Evolutionary conservation across 2,329 filamentous ascomycete species (phyloP).

Genomic region (Anthostomella pinea): DNA sequence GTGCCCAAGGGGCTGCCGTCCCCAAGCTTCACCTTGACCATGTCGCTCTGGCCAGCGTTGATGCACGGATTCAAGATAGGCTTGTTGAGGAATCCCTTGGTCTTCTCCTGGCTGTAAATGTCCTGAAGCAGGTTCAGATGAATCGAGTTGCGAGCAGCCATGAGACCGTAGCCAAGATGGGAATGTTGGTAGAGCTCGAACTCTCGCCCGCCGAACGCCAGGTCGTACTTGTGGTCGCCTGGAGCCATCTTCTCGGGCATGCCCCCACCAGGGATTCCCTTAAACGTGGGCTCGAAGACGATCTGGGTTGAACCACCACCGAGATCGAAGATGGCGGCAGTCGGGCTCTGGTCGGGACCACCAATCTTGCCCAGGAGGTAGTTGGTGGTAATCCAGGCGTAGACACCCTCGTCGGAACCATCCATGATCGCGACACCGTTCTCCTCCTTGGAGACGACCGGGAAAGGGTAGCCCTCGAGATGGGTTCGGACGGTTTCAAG

Average conservation of each 20-base stretch:
- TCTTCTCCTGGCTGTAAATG: conserved; percentile 58
- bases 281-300: conserved; percentile 95
- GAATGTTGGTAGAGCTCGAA: conserved; percentile 98
- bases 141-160: conserved; percentile 87
- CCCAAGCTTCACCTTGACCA: conserved; percentile 69
- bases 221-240: conserved; percentile 93
- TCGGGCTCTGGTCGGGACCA: conserved; percentile 82
- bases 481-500: conserved; percentile 79
- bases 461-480: conserved; percentile 90
- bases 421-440: conserved; percentile 96
- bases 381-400: conserved; percentile 98
- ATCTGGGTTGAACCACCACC: conserved; percentile 98
- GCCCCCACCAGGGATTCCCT: conserved; percentile 66
- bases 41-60: conserved; percentile 70
- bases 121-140: conserved; percentile 74
- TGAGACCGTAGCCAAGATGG: conserved; percentile 93
- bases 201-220: conserved; percentile 84
- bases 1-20: conserved; percentile 64
- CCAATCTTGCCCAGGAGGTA: conserved; percentile 98
- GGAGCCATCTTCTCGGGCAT: conserved; percentile 82
- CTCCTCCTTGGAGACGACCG: conserved; percentile 80
- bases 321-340: conserved; percentile 92
- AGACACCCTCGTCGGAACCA: conserved; percentile 93
- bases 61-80: conserved; percentile 59
- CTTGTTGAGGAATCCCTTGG: conserved; percentile 38